phyloP scores from a whole-genome alignment of 208 protist species.

The Acanthamoeba sp. region DNA sequence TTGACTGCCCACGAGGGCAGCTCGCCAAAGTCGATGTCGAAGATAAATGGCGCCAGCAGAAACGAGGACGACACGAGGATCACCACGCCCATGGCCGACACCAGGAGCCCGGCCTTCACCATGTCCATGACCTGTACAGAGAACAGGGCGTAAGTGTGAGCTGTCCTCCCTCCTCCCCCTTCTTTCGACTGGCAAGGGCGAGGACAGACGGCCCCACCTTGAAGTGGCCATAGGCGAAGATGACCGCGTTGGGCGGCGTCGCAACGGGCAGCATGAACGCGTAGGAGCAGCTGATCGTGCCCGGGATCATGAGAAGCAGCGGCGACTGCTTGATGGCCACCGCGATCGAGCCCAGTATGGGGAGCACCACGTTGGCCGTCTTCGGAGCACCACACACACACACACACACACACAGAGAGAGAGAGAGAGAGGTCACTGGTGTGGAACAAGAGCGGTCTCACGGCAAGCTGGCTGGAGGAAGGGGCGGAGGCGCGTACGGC shows the following conservation, averaged over 20 bases:
- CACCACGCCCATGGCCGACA: slow-evolving; percentile 35
- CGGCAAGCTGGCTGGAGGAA: not conserved
- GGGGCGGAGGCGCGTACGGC: not conserved
- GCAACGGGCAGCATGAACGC: slow-evolving; percentile 76
- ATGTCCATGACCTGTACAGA: slow-evolving; percentile 38
- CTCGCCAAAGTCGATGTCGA: slow-evolving; percentile 58
- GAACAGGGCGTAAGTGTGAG: too few species aligned
- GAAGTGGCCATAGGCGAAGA: slow-evolving; percentile 41
- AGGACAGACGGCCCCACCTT: not conserved
- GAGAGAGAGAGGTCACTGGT: too few species aligned
- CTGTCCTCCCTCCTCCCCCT: not conserved
- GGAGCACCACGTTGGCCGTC: slow-evolving; percentile 58
- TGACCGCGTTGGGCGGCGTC: slow-evolving; percentile 67
- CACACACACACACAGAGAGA: not conserved
- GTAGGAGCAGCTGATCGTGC: slow-evolving; percentile 65
- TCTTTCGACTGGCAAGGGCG: not conserved
- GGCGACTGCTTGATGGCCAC: slow-evolving; percentile 64
- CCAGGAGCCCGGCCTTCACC: slow-evolving; percentile 50
- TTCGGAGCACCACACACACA: not conserved
- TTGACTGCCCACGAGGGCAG: slow-evolving; percentile 39
- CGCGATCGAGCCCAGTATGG: slow-evolving; percentile 62
- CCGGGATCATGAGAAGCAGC: slow-evolving; percentile 62
- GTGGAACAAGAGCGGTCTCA: not conserved
- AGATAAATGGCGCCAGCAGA: slow-evolving; percentile 27
- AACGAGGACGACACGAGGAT: slow-evolving; percentile 24